phyloP scores from a whole-genome alignment of 345 rosid species.

The Gossypium longicalyx region DNA sequence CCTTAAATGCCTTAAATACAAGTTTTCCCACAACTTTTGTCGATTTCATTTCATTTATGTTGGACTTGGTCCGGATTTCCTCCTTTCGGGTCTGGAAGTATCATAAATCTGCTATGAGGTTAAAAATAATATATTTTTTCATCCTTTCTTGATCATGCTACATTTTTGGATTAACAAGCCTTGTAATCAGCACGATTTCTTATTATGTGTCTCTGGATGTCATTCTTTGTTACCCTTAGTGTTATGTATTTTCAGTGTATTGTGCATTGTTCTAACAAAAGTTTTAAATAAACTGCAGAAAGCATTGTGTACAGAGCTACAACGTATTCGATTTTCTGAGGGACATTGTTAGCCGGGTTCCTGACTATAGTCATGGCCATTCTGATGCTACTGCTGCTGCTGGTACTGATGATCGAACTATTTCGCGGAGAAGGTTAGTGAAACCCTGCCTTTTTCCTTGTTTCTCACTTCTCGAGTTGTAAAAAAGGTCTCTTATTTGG shows the following conservation, averaged over 20 bases:
- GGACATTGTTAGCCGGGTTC: slow-evolving; percentile 91
- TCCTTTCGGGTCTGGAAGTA: background rate
- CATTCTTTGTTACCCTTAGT: background rate
- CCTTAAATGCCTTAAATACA: background rate
- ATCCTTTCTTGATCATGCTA: background rate
- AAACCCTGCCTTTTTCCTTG: background rate
- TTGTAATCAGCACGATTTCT: background rate
- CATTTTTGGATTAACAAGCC: too few relatives aligned
- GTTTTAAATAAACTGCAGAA: slow-evolving; percentile 48
- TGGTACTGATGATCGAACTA: slow-evolving; percentile 57
- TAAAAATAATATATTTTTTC: background rate
- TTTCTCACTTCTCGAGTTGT: background rate
- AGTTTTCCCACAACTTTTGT: background rate
- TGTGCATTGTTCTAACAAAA: slow-evolving; percentile 9
- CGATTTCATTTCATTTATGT: background rate
- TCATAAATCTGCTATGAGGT: background rate
- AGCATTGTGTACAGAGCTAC: slow-evolving; percentile 92
- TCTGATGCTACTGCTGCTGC: slow-evolving; percentile 58
- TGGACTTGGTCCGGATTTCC: background rate
- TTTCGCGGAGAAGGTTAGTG: slow-evolving; percentile 68
- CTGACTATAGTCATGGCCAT: slow-evolving; percentile 83
- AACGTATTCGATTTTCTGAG: slow-evolving; percentile 96
- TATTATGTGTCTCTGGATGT: background rate
- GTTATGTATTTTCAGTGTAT: background rate
- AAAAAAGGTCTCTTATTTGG: background rate